phyloP scores from a whole-genome alignment of 164 flowering plant species.

The Brasenia schreberi region DNA sequence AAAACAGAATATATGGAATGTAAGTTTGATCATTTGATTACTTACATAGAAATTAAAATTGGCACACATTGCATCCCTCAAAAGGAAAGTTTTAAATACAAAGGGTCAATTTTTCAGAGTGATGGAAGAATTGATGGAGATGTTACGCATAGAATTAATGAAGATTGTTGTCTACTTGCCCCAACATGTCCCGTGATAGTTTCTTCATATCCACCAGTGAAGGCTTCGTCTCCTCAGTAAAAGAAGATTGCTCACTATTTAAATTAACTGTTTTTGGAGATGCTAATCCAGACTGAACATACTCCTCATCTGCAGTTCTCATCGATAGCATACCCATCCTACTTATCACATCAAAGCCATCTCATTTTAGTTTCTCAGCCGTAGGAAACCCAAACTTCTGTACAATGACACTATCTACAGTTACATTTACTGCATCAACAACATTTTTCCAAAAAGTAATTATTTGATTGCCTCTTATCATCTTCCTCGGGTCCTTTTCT shows the following conservation, averaged over 20 bases:
- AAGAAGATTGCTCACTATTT: slow-evolving; percentile 12
- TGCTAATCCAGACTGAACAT: slow-evolving; percentile 90
- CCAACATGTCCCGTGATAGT: slow-evolving; percentile 39
- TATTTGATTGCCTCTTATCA: slow-evolving; percentile 25
- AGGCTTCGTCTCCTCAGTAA: slow-evolving; percentile 19
- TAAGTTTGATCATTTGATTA: too few species aligned
- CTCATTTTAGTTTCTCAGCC: slow-evolving; percentile 71
- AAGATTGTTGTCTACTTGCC: slow-evolving; percentile 22
- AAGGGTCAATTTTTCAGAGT: too few species aligned
- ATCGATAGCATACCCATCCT: slow-evolving; percentile 49
- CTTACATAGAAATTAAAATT: too few species aligned
- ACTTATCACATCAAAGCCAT: slow-evolving; percentile 46
- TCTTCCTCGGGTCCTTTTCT: not conserved
- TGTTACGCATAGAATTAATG: too few species aligned
- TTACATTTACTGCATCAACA: slow-evolving; percentile 38
- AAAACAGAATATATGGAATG: too few species aligned
- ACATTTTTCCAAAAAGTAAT: slow-evolving; percentile 61
- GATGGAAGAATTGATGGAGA: too few species aligned
- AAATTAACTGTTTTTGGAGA: slow-evolving; percentile 26
- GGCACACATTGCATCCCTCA: too few species aligned
- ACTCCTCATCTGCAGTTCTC: slow-evolving; percentile 56
- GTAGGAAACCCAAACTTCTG: slow-evolving; percentile 60
- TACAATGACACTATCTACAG: slow-evolving; percentile 20
- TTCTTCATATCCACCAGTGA: slow-evolving; percentile 68
- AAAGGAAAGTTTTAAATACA: too few species aligned